Percentiles rank a stretch among this genome's conserved stretches.
Evolutionary conservation across 2,329 filamentous ascomycete species (phyloP).

Genomic region (Talaromyces verruculosus): DNA sequence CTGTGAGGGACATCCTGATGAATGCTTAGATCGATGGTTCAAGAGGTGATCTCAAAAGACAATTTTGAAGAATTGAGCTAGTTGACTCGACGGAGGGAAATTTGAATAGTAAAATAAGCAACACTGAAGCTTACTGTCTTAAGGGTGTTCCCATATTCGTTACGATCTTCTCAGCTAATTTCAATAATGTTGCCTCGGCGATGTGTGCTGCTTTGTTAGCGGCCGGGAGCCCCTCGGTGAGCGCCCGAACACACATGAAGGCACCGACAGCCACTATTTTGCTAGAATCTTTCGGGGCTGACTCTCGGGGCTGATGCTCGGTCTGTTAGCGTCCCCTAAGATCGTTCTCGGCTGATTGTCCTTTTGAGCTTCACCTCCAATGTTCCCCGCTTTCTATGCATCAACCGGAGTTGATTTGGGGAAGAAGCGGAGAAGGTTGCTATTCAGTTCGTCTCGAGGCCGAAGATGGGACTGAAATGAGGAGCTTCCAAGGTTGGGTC

Average conservation of each 20-base stretch:
- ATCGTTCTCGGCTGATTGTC: neutral
- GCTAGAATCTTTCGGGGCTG: conserved; percentile 8
- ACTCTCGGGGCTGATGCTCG: conserved; percentile 9
- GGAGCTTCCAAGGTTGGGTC: neutral
- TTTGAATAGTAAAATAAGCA: conserved; percentile 8
- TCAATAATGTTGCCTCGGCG: conserved; percentile 13
- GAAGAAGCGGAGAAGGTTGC: neutral
- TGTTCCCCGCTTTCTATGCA: conserved; percentile 13
- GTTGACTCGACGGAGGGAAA: neutral
- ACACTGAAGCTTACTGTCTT: neutral
- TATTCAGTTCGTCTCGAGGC: neutral
- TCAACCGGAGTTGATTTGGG: neutral
- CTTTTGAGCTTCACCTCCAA: conserved; percentile 1
- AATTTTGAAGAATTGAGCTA: neutral
- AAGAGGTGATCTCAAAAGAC: neutral
- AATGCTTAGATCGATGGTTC: conserved; percentile 1
- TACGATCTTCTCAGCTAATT: conserved; percentile 2
- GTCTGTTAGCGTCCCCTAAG: conserved; percentile 9
- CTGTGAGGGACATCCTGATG: conserved; percentile 16
- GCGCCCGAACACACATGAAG: conserved; percentile 2
- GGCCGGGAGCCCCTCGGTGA: conserved; percentile 7
- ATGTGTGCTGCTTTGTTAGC: neutral
- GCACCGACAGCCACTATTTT: neutral
- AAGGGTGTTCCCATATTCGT: neutral
- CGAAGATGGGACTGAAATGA: conserved; percentile 10